phyloP scores from a whole-genome alignment of 75 land plant species.

The Selaginella moellendorffii region DNA sequence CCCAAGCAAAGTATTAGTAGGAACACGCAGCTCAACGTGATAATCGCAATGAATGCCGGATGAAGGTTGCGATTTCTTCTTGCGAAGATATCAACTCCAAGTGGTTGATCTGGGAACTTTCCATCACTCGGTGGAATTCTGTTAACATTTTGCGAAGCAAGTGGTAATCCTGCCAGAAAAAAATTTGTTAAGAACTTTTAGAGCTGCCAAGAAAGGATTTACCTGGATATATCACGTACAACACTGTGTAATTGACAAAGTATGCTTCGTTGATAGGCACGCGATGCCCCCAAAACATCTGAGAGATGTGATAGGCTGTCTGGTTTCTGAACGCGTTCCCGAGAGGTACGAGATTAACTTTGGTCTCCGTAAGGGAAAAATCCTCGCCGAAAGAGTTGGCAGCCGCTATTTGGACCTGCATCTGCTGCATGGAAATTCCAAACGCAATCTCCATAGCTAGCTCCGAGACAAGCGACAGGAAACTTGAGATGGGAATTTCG shows the following conservation, averaged over 20 bases:
- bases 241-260: neutral
- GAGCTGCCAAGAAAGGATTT: neutral
- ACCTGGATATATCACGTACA: neutral
- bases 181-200: neutral
- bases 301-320: neutral
- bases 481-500: slow-evolving; percentile 32
- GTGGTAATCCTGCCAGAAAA: neutral
- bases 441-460: slow-evolving; percentile 61
- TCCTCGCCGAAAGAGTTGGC: slow-evolving; percentile 33
- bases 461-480: slow-evolving; percentile 54
- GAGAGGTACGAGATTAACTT: neutral
- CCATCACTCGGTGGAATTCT: neutral
- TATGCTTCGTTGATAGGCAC: neutral
- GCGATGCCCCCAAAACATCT: neutral
- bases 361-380: neutral
- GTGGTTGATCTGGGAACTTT: neutral
- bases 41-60: neutral
- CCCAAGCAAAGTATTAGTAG: neutral
- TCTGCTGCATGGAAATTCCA: slow-evolving; percentile 56
- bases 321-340: neutral
- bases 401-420: slow-evolving; percentile 69
- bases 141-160: neutral
- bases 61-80: neutral
- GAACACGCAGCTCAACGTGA: neutral
- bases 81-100: neutral